A percentile compares a stretch with the other conserved stretches of the same genome.
These are phyloP conservation scores for Aspergillus neoniger DNA, from an alignment of 2,329 filamentous ascomycete genomes.

Conservation along the genomic window DNA sequence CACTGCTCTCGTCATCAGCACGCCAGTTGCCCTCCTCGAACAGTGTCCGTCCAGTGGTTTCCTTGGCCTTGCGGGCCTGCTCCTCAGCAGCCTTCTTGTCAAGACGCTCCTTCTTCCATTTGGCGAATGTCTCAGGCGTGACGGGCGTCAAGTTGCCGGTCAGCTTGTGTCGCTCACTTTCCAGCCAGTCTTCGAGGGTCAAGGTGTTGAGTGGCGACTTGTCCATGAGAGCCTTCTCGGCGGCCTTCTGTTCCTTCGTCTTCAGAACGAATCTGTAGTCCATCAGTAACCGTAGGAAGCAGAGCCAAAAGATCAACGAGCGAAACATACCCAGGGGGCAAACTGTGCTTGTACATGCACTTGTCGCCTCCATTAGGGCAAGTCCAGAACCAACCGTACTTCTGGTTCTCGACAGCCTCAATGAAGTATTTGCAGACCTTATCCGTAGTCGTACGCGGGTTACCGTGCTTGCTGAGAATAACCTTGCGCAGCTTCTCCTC, in stretches of 20 bases:
- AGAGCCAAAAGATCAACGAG: conserved; percentile 1
- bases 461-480: conserved; percentile 93
- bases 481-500: conserved; percentile 92
- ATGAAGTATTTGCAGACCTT: conserved; percentile 99
- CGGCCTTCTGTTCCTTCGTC: conserved; percentile 93
- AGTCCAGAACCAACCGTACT: conserved; percentile 99
- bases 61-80: conserved; percentile 85
- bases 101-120: conserved; percentile 94
- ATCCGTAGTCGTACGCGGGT: conserved; percentile 91
- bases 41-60: conserved; percentile 89
- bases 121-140: conserved; percentile 86
- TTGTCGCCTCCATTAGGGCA: conserved; percentile 96
- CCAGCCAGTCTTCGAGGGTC: conserved; percentile 94
- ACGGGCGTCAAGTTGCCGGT: conserved; percentile 90
- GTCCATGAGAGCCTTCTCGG: conserved; percentile 93
- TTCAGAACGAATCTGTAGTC: conserved; percentile 81
- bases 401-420: conserved; percentile 93
- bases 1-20: conserved; percentile 63
- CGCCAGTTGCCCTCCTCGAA: conserved; percentile 97
- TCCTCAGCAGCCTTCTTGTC: conserved; percentile 96
- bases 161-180: conserved; percentile 93
- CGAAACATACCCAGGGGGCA: conserved; percentile 81
- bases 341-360: conserved; percentile 97
- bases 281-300: conserved; percentile 19
- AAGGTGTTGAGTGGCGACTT: conserved; percentile 93